Conservation (phyloP, 257 asterid genomes). For the Forsythia suspensa region DNA sequence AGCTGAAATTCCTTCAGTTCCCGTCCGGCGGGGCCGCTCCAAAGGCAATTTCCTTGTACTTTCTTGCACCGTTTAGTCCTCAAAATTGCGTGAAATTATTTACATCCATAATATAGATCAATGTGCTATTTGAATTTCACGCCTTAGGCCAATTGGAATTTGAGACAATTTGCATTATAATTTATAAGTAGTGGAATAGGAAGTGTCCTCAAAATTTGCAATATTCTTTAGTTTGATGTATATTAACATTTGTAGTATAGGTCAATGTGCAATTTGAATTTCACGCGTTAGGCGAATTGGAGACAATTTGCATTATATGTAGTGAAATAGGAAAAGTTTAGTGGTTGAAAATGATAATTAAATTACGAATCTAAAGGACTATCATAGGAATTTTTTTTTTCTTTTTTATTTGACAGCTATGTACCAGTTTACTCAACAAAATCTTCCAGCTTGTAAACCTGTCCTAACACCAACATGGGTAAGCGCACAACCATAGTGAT, state of each 20-base stretch:
- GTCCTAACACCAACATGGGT: constrained; percentile 73
- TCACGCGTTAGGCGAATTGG: not conserved
- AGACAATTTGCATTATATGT: not conserved
- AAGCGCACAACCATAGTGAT: constrained; percentile 21
- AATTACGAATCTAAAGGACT: not conserved
- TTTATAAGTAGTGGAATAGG: not conserved
- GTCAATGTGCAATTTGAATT: not conserved
- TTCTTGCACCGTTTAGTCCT: not conserved
- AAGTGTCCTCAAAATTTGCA: not conserved
- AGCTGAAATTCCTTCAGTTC: constrained; percentile 32
- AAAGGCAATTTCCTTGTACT: constrained; percentile 18
- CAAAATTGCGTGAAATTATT: not conserved
- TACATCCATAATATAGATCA: not conserved
- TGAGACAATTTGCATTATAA: not conserved
- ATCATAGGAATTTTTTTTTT: not conserved
- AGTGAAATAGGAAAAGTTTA: not conserved
- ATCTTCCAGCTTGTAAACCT: constrained; percentile 83
- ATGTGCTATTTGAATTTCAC: not conserved
- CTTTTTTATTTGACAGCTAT: constrained; percentile 45
- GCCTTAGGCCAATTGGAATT: not conserved
- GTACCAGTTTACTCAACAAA: constrained; percentile 69
- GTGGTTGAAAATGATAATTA: constrained; percentile 7
- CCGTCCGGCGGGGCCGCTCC: constrained; percentile 36
- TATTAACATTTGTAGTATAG: not conserved
- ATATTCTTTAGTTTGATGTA: not conserved